Percentiles rank a stretch among this genome's conserved stretches.
Conservation (phyloP, 345 rosid species). For the Aquilaria sinensis region DNA sequence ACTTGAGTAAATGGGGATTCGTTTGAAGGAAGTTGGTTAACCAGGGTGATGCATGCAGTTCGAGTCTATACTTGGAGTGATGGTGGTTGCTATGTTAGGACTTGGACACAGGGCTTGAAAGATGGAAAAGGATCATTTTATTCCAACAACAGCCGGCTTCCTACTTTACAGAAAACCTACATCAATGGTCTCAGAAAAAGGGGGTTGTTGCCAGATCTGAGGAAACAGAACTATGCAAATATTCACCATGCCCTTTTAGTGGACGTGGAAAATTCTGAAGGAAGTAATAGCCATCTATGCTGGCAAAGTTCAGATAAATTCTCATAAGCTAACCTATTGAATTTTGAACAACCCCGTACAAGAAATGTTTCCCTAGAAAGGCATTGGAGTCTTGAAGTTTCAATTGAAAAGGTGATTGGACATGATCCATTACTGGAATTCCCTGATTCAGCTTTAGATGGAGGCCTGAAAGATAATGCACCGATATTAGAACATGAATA, state of each 20-base stretch:
- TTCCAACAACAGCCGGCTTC: conserved; percentile 71
- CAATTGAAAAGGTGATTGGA: conserved; percentile 91
- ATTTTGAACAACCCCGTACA: conserved; percentile 69
- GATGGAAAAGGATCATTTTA: conserved; percentile 96
- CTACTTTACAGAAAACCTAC: conserved; percentile 66
- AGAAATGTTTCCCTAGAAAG: conserved; percentile 78
- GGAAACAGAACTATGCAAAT: conserved; percentile 54
- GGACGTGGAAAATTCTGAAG: conserved; percentile 56
- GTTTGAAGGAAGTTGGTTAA: conserved; percentile 91
- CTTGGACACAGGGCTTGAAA: conserved; percentile 91
- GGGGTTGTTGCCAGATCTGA: conserved; percentile 83
- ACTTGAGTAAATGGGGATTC: conserved; percentile 81
- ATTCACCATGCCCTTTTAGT: conserved; percentile 59
- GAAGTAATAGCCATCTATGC: conserved; percentile 36
- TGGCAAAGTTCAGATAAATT: conserved; percentile 11
- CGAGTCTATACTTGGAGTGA: conserved; percentile 92
- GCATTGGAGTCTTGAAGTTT: conserved; percentile 97
- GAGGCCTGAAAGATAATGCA: conserved; percentile 35
- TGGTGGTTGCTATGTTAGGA: conserved; percentile 86
- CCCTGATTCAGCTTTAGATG: conserved; percentile 62
- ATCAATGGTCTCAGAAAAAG: conserved; percentile 75
- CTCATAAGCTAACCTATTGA: background rate
- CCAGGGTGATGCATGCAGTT: conserved; percentile 92
- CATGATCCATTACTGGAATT: conserved; percentile 57
- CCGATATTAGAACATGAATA: conserved; percentile 91